phyloP scores from a whole-genome alignment of 2,329 filamentous ascomycete species.

The Penicillium griseofulvum region DNA sequence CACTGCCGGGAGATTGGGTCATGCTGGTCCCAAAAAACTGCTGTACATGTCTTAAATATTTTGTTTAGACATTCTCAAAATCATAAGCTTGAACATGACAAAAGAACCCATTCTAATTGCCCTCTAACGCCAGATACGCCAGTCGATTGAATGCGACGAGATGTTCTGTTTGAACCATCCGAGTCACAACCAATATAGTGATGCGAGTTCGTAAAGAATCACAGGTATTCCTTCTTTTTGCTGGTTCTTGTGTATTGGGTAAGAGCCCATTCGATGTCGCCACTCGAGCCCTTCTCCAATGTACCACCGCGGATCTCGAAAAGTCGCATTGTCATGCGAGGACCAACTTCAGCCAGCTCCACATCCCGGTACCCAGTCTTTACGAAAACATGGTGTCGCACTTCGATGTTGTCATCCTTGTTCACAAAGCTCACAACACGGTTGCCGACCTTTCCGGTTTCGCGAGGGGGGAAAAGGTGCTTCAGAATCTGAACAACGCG shows the following conservation, averaged over 20 bases:
- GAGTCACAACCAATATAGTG: conserved; percentile 14
- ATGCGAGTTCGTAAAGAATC: conserved; percentile 20
- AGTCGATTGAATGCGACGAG: conserved; percentile 16
- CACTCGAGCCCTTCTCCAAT: conserved; percentile 82
- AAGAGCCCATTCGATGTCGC: conserved; percentile 94
- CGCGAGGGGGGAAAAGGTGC: conserved; percentile 88
- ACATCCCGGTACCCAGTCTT: conserved; percentile 87
- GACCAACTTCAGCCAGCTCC: conserved; percentile 84
- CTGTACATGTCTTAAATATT: neutral
- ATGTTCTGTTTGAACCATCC: conserved; percentile 17
- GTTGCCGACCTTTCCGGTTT: conserved; percentile 79
- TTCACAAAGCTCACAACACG: conserved; percentile 93
- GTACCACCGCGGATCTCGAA: conserved; percentile 93
- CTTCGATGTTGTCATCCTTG: conserved; percentile 81
- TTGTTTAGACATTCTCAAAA: neutral
- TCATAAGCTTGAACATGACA: conserved; percentile 17
- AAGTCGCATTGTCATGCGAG: conserved; percentile 92
- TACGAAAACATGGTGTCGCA: conserved; percentile 91
- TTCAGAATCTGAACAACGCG: conserved; percentile 88
- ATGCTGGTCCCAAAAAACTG: neutral
- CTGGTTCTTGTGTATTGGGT: conserved; percentile 93
- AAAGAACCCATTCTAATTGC: conserved; percentile 21
- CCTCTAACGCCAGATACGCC: conserved; percentile 35
- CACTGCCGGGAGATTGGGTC: too few relatives aligned
- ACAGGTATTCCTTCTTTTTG: conserved; percentile 94